Evolutionary conservation across 2,329 filamentous ascomycete species (phyloP), one percentile per base, ranked within the genome.

Genomic region (Colletotrichum plurivorum): DNA sequence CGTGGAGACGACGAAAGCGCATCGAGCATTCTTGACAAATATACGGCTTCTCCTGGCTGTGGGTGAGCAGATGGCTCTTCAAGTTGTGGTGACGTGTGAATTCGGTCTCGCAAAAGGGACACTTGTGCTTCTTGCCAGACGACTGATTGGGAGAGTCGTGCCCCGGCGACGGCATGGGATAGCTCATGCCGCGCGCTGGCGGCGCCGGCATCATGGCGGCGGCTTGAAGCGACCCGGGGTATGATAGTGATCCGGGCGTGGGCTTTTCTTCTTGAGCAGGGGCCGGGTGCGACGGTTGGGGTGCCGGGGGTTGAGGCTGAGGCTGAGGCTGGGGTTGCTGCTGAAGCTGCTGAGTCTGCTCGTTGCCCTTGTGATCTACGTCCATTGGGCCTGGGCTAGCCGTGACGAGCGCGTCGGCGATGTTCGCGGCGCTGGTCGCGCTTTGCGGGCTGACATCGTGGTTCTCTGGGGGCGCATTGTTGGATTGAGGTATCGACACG

Each of bases 21-120:
- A 96, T 93, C 74, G 95, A 90, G 79, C 96, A 99, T n/a, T 93
- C 94, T 71, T 94, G 91, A 78, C 96, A 99, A 31, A 96, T 89
- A 77, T 96, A 99, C 0, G 96, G 96, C 81, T 99, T 99, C 80
- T 99, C 96, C 84, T 99, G 95, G 76, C 95, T 98, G 80, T 98
- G 96, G 0, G 96, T 98, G 78, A 99, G 89, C 66, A 99, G 88
- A 82, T 99, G 96, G 74, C 94, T 98, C 83, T 98, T 99, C 31
- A 98, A 88, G 76, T 99, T 98, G 79, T 98, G 96, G 78, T 98
- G 96, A 52, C 96, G 90, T 31, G 96, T 99, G 75, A 99, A 99
- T 76, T 97, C 96, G 5, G 96, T 98, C 46, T 94, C 90, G 85
- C 96, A 99, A 79, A 97, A 97, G 0, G 94, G 95, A 77, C 96